Evolutionary conservation across 2,329 filamentous ascomycete genomes (phyloP).

Genomic region (Xylogone sp.): DNA sequence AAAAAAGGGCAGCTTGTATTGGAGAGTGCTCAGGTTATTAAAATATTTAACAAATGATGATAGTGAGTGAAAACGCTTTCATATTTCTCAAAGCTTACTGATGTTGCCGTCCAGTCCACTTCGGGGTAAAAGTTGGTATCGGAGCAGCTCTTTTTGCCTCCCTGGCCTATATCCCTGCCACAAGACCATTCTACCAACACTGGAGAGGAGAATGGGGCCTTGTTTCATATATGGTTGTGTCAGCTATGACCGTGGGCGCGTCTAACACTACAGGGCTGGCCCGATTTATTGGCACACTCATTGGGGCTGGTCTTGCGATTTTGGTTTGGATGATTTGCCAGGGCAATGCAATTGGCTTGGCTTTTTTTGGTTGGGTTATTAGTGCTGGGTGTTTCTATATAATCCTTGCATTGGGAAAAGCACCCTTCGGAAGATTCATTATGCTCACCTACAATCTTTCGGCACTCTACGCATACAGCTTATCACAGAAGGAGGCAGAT

Average conservation of each 20-base stretch:
- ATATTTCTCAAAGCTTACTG: neutral
- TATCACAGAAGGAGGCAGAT: slow-evolving; percentile 74
- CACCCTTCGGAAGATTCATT: slow-evolving; percentile 88
- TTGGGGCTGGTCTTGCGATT: slow-evolving; percentile 74
- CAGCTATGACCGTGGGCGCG: slow-evolving; percentile 94
- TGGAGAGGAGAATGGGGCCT: slow-evolving; percentile 98
- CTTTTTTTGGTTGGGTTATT: slow-evolving; percentile 77
- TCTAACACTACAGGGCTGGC: slow-evolving; percentile 89
- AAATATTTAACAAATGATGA: slow-evolving; percentile 60
- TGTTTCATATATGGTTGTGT: slow-evolving; percentile 96
- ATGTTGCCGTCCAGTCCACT: slow-evolving; percentile 45
- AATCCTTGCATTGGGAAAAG: slow-evolving; percentile 78
- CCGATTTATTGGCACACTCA: slow-evolving; percentile 79
- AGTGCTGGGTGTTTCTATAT: slow-evolving; percentile 84
- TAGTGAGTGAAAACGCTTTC: slow-evolving; percentile 36
- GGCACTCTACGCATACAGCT: slow-evolving; percentile 88
- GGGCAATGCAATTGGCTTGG: slow-evolving; percentile 72
- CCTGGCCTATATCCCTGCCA: slow-evolving; percentile 78
- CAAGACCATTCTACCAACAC: slow-evolving; percentile 74
- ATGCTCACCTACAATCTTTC: slow-evolving; percentile 95
- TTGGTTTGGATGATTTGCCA: slow-evolving; percentile 73
- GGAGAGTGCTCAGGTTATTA: too few species aligned
- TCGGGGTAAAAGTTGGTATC: slow-evolving; percentile 89
- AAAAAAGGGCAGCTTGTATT: too few species aligned
- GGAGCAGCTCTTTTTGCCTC: slow-evolving; percentile 87